phyloP scores from a whole-genome alignment of 169 alveolate genomes.

The Perkinsus marinus region DNA sequence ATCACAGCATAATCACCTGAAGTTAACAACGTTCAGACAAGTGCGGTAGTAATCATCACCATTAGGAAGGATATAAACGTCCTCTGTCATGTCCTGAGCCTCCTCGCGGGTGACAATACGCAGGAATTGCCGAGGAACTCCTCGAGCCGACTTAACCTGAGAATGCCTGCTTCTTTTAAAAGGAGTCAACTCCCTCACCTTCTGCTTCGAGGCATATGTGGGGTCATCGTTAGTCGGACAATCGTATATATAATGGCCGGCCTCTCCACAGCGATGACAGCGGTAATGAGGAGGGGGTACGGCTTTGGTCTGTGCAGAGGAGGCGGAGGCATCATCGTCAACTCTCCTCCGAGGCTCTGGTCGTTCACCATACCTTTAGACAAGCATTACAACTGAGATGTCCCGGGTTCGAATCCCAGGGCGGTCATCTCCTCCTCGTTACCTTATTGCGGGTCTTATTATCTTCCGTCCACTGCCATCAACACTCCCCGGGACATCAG shows the following conservation, averaged over 20 bases:
- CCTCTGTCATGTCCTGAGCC: conserved; percentile 8
- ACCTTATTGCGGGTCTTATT: background rate
- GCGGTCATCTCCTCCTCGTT: background rate
- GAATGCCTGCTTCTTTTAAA: background rate
- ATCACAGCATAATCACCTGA: background rate
- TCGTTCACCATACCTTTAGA: background rate
- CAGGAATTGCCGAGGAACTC: conserved; percentile 15
- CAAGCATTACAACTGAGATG: background rate
- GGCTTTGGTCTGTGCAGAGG: background rate
- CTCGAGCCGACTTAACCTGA: background rate
- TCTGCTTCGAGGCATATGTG: conserved; percentile 11
- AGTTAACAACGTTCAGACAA: background rate
- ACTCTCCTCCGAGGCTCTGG: background rate
- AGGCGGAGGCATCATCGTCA: background rate
- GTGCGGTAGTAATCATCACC: background rate
- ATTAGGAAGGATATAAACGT: background rate
- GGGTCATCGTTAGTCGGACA: conserved; percentile 49
- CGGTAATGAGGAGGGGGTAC: conserved; percentile 14
- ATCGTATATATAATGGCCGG: conserved; percentile 34
- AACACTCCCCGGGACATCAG: background rate
- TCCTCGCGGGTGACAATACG: conserved; percentile 1
- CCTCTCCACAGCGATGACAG: conserved; percentile 33
- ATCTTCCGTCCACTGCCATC: background rate
- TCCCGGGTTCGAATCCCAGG: background rate
- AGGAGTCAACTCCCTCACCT: conserved; percentile 3